These are phyloP conservation scores for Xylaria sp. DNA, from an alignment of 2,329 filamentous ascomycete species.

Conservation along the genomic window DNA sequence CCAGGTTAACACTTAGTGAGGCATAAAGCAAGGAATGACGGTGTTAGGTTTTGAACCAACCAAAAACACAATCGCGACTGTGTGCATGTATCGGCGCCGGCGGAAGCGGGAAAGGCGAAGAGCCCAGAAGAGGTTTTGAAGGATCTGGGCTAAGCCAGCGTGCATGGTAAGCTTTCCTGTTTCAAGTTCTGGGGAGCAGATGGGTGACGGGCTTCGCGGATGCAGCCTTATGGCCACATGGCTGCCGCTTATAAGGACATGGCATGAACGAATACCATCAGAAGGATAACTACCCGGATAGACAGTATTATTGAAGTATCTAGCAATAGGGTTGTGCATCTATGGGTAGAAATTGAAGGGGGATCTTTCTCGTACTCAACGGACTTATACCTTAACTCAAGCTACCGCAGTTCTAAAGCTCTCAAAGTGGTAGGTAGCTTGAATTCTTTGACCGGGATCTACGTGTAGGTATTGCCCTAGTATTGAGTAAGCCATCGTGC, in stretches of 20 bases:
- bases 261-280: not conserved
- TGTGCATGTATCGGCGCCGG: not conserved
- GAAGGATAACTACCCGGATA: too few species aligned
- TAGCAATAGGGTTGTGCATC: too few species aligned
- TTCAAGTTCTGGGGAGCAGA: slow-evolving; percentile 3
- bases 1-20: too few species aligned
- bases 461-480: too few species aligned
- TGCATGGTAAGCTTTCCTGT: slow-evolving; percentile 10
- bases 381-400: too few species aligned
- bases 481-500: not conserved
- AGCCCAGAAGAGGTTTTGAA: not conserved
- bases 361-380: too few species aligned
- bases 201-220: not conserved
- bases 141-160: not conserved
- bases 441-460: too few species aligned
- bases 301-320: too few species aligned
- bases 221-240: slow-evolving; percentile 12
- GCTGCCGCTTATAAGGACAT: not conserved
- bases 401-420: too few species aligned
- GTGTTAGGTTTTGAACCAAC: too few species aligned
- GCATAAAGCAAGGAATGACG: not conserved
- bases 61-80: not conserved
- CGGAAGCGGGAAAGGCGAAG: not conserved
- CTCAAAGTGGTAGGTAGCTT: too few species aligned
- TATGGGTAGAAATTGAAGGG: too few species aligned